Evolutionary conservation across 2,329 filamentous ascomycete species (phyloP).

Genomic region (Paraconiothyrium brasiliense): DNA sequence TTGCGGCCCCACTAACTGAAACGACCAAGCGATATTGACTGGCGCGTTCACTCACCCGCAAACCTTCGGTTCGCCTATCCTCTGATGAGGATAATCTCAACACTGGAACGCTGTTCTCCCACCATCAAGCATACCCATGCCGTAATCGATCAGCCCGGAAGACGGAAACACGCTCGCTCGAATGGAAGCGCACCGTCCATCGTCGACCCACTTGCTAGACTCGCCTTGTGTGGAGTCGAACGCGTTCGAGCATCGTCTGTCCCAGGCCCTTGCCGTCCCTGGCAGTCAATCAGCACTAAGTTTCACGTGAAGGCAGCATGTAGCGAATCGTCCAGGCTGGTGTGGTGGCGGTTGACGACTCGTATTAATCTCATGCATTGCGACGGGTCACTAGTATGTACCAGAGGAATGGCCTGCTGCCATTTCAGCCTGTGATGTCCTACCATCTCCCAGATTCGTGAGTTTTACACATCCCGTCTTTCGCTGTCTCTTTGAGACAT

Average conservation of each 20-base stretch:
- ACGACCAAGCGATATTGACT: conserved; percentile 4
- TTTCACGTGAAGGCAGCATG: conserved; percentile 19
- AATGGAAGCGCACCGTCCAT: not conserved
- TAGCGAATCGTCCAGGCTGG: not conserved
- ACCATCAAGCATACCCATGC: conserved; percentile 3
- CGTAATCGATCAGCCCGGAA: not conserved
- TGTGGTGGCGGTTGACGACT: conserved; percentile 6
- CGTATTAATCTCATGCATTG: conserved; percentile 9
- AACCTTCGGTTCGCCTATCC: not conserved
- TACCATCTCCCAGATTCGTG: not conserved
- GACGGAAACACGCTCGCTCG: not conserved
- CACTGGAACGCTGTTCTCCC: not conserved
- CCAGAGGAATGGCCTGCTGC: not conserved
- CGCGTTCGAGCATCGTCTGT: conserved; percentile 9
- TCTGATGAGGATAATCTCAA: not conserved
- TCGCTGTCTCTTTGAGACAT: conserved; percentile 6
- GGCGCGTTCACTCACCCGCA: not conserved
- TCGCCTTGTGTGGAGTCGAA: conserved; percentile 13
- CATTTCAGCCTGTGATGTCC: conserved; percentile 4
- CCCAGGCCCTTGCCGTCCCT: conserved; percentile 8
- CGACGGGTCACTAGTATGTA: conserved; percentile 1
- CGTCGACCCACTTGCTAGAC: conserved; percentile 1
- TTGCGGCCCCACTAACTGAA: conserved; percentile 12
- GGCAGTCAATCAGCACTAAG: conserved; percentile 14
- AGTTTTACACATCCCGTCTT: conserved; percentile 3